Conservation (phyloP, 1,284 basidiomycete genomes). For the Cutaneotrichosporon spelunceum region DNA sequence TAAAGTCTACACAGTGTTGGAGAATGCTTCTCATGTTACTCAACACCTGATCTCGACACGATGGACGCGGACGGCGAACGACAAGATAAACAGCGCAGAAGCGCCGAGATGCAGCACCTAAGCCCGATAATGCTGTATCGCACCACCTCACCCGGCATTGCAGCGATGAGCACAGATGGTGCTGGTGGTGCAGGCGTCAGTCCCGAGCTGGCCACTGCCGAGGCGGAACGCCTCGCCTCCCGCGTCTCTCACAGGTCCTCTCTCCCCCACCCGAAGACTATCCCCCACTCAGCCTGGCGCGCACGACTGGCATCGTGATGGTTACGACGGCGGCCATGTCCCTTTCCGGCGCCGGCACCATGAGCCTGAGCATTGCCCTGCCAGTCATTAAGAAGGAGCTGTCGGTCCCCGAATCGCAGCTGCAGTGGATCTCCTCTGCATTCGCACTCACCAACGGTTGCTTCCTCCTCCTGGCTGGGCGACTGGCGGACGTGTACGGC, state of each 20-base stretch:
- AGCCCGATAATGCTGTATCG: not conserved
- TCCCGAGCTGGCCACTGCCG: conserved; percentile 16
- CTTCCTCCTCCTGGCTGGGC: conserved; percentile 65
- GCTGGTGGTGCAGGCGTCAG: conserved; percentile 11
- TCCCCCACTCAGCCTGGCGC: conserved; percentile 10
- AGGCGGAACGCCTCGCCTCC: conserved; percentile 1
- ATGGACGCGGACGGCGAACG: not conserved
- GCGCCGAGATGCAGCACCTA: not conserved
- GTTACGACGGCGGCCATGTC: conserved; percentile 21
- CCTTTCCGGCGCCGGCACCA: conserved; percentile 22
- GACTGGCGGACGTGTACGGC: conserved; percentile 69
- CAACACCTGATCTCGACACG: not conserved
- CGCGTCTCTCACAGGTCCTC: not conserved
- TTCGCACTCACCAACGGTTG: conserved; percentile 62
- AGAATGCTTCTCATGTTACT: not conserved
- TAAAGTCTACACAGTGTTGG: not conserved
- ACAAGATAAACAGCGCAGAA: not conserved
- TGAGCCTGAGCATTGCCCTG: conserved; percentile 57
- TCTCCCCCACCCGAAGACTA: not conserved
- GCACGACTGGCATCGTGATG: conserved; percentile 17
- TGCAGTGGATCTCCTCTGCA: conserved; percentile 67
- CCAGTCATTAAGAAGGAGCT: conserved; percentile 62
- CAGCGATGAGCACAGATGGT: conserved; percentile 2
- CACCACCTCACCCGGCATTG: not conserved
- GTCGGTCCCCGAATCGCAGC: conserved; percentile 45